A percentile compares a stretch with the other conserved stretches of the same genome.
phyloP scores from a whole-genome alignment of 2,329 filamentous ascomycete species.

The Cladosporium sp. region DNA sequence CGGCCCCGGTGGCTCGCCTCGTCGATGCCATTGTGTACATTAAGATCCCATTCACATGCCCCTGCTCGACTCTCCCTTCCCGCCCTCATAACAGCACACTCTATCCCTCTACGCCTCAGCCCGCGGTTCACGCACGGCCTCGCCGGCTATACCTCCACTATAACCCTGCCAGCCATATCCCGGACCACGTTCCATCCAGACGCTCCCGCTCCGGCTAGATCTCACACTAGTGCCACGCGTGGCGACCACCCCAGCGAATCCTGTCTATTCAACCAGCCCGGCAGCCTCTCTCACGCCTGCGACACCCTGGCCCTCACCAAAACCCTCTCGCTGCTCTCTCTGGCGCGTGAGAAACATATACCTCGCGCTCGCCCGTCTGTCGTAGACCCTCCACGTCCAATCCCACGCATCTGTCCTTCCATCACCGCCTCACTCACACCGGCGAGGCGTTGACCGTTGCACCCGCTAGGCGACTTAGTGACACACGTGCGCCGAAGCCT shows the following conservation, averaged over 20 bases:
- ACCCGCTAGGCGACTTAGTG: neutral
- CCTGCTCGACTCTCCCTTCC: neutral
- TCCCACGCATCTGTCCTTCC: too few species aligned
- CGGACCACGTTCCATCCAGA: neutral
- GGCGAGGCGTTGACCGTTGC: neutral
- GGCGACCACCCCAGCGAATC: constrained; percentile 4
- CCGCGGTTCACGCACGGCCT: too few species aligned
- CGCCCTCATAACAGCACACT: neutral
- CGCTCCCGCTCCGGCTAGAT: constrained; percentile 2
- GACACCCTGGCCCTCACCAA: constrained; percentile 5
- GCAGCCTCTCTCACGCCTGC: constrained; percentile 1
- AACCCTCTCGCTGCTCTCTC: constrained; percentile 3
- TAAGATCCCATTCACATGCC: neutral
- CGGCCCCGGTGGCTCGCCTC: constrained; percentile 2
- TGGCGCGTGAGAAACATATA: neutral
- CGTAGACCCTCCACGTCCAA: too few species aligned
- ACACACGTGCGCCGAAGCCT: neutral
- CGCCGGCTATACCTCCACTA: neutral
- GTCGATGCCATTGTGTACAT: neutral
- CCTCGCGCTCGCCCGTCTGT: too few species aligned
- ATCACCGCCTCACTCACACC: neutral
- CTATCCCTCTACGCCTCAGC: neutral
- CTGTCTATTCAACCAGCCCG: constrained; percentile 6
- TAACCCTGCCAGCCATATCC: constrained; percentile 1
- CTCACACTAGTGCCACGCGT: constrained; percentile 6